Base-by-base conservation (phyloP, 768 basidiomycete genomes). In the Lentinula boryana region DNA sequence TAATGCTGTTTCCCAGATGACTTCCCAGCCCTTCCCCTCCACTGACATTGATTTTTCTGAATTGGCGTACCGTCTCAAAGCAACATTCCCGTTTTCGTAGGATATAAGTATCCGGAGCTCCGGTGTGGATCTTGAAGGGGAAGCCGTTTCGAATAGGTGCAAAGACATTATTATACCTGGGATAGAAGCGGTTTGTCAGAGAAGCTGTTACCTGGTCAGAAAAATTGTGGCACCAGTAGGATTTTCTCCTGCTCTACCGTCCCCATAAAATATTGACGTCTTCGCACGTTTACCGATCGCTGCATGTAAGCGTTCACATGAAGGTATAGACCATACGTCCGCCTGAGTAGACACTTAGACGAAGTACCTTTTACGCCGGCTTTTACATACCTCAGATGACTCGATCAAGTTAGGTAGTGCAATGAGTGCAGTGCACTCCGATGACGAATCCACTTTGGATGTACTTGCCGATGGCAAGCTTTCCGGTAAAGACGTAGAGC, bases 21-120 rank as follows among this genome's bases (percentile, higher is more conserved):
- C 69, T 16, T 87, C 82, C 92, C 92, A 93, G 0, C 88, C 90
- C 16, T 76, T 68, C 4, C 91, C 88, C 68, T 90, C 85, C 3
- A 93, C 76, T 1, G 87, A 87, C 0, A 72, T 80, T 50, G 74
- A 73, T 49, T 68, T 76, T 40, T 74, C 76, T 1, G 70, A 63
- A 2, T 71, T 66, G 12, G 67, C 49, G 59, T 84, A 86, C 55
- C 75, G 77, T 58, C 85, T 87, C 36, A 94, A 71, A 21, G 81
- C 82, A n/a, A 97, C 87, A n/a, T 83, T 78, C 0, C 96, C 95
- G 62, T 89, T 87, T 74, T 99, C 96, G 69, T 93, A 96, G 1
- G 84, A 91, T 41, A 84, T 80, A 0, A 95, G 69, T 4, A 96
- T 71, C 2, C 84, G 79, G 4, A 95, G 76, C 16, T 80, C 77